These are phyloP conservation scores for Aquanectria penicillioides DNA, from an alignment of 2,329 filamentous ascomycete species.

Conservation along the genomic window DNA sequence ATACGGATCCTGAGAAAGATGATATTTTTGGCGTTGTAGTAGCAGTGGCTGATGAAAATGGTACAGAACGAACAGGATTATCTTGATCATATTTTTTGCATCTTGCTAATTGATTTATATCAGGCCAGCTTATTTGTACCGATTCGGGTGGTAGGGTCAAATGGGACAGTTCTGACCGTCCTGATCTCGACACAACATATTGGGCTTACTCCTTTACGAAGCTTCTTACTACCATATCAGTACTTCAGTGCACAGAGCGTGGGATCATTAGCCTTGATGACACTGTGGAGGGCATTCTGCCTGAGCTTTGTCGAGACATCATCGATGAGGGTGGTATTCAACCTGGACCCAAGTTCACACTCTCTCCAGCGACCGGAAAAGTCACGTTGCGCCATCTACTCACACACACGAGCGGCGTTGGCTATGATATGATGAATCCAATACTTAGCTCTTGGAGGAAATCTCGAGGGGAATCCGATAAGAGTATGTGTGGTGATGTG, in stretches of 20 bases:
- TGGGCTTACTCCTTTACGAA: neutral
- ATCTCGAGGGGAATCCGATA: neutral
- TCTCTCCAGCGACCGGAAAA: neutral
- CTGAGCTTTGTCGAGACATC: neutral
- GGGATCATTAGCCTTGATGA: neutral
- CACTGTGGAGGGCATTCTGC: neutral
- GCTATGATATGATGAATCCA: neutral
- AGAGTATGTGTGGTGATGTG: neutral
- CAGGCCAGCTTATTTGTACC: neutral
- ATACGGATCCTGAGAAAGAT: no score
- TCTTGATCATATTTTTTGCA: neutral
- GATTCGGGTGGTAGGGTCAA: neutral
- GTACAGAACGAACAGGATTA: neutral
- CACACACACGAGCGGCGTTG: neutral
- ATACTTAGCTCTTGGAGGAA: neutral
- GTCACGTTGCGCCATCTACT: neutral
- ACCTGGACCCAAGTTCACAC: neutral
- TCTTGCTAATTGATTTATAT: neutral
- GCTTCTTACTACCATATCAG: slow-evolving; percentile 1
- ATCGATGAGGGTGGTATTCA: neutral
- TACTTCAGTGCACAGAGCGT: neutral
- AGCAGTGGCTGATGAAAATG: neutral
- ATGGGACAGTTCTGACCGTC: neutral
- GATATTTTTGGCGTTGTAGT: neutral
- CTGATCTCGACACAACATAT: slow-evolving; percentile 1